Evolutionary conservation across 805 yeast genomes (phyloP).

Genomic region (Tetrapisispora nanseiensis): DNA sequence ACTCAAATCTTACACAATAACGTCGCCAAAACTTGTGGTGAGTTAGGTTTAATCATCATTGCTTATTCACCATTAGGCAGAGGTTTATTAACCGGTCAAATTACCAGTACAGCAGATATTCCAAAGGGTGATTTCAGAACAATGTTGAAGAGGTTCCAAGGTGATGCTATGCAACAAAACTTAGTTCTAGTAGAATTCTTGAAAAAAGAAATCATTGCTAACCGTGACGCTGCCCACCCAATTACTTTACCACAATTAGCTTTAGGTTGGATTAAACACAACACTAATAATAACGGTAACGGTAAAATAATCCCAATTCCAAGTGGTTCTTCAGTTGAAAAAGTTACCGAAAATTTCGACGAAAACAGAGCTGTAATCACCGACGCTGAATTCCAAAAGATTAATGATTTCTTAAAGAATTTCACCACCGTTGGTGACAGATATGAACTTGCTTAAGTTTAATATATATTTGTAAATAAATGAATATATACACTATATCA

Average conservation of each 20-base stretch:
- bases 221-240: slow-evolving; percentile 37
- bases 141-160: slow-evolving; percentile 46
- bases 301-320: slow-evolving; percentile 72
- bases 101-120: slow-evolving; percentile 38
- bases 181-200: slow-evolving; percentile 39
- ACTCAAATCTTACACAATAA: slow-evolving; percentile 56
- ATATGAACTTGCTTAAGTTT: slow-evolving; percentile 27
- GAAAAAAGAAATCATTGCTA: slow-evolving; percentile 37
- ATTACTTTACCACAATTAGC: slow-evolving; percentile 59
- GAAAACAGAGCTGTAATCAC: slow-evolving; percentile 34
- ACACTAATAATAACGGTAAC: slow-evolving; percentile 26
- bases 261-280: slow-evolving; percentile 52
- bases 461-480: no score
- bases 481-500: no score
- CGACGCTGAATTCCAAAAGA: slow-evolving; percentile 46
- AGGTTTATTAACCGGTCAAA: slow-evolving; percentile 62
- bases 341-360: slow-evolving; percentile 53
- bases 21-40: slow-evolving; percentile 46
- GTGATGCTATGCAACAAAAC: slow-evolving; percentile 50
- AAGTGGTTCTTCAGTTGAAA: slow-evolving; percentile 50
- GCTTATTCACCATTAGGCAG: slow-evolving; percentile 80
- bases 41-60: slow-evolving; percentile 52
- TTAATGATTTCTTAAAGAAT: slow-evolving; percentile 37
- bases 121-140: slow-evolving; percentile 48
- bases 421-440: slow-evolving; percentile 48